Base-by-base conservation (phyloP, 768 basidiomycete genomes). In the Sistotremastrum suecicum region DNA sequence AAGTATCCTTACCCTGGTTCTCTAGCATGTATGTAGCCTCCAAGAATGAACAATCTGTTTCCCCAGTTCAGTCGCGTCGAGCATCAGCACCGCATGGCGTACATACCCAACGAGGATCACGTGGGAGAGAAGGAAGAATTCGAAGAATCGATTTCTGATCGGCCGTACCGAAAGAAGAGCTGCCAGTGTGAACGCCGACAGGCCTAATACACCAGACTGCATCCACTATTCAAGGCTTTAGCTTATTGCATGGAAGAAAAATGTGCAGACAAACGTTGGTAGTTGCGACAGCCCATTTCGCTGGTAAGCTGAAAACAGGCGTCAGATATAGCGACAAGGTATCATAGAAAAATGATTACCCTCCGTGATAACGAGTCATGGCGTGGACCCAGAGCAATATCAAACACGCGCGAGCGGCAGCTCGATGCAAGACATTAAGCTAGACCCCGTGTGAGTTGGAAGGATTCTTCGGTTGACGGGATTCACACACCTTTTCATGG, bases 351-450 rank as follows among this genome's bases (percentile, higher is more conserved):
- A 20, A 20, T 20, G 20, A 20, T 20, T 20, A 20, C 20, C 20
- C 20, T 20, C 20, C 20, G 20, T 20, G 20, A 20, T 20, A 20
- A 41, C 44, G 59, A 50, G 45, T 62, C 32, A 63, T 51, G 11
- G 63, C 61, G 47, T 72, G 70, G n/a, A 70, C 57, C 69, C 68
- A 71, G 20, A 69, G 51, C 20, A 71, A 56, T 8, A 70, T 42
- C 34, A 71, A 54, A 46, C 66, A 55, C 12, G 65, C 63, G 12
- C 70, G 60, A 7, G 68, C 64, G 8, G 69, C 62, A 34, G 67
- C 66, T 9, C 69, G 66, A 52, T 71, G 70, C 44, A 72, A 59
- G 28, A 69, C 57, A 36, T 69, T 70, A 28, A 72, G 56, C 68
- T 70, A 48, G 9, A 36, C 39, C 33, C 38, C 11, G 40, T 35